phyloP scores from a whole-genome alignment of 148 eudicot species.

The Vaccinium vitisidaea region DNA sequence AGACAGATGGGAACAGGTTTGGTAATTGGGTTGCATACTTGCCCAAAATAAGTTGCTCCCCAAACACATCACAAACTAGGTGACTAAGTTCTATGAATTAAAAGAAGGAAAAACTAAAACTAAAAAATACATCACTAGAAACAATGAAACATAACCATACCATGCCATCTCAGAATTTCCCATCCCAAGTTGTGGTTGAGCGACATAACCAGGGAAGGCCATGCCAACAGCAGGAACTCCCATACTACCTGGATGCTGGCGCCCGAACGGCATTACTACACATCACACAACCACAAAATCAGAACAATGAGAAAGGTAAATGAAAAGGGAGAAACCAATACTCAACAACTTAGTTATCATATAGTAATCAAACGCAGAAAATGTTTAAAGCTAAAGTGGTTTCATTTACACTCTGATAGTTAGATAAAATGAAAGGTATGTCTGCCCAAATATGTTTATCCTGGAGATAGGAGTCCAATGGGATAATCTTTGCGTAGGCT shows the following conservation, averaged over 20 bases:
- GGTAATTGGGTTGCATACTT: neutral
- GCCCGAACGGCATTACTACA: conserved; percentile 91
- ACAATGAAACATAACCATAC: conserved; percentile 29
- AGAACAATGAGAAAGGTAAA: conserved; percentile 5
- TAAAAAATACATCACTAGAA: neutral
- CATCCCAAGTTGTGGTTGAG: conserved; percentile 61
- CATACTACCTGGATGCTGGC: conserved; percentile 78
- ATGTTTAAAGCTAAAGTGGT: neutral
- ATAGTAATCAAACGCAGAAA: neutral
- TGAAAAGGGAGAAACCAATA: neutral
- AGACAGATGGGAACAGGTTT: neutral
- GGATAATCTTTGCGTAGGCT: neutral
- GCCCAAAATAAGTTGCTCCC: neutral
- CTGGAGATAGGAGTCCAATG: neutral
- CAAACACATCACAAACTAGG: neutral
- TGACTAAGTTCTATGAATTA: neutral
- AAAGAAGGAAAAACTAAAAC: neutral
- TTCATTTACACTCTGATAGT: neutral
- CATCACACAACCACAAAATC: conserved; percentile 13
- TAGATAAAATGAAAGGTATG: neutral
- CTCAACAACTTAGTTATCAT: neutral
- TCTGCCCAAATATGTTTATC: neutral
- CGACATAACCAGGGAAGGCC: conserved; percentile 99
- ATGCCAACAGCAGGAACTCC: conserved; percentile 98
- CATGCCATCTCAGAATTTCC: conserved; percentile 97